Evolutionary conservation across 2,329 filamentous ascomycete species (phyloP), one percentile per base, ranked within the genome.

Genomic region (Fonsecaea pugnacius): DNA sequence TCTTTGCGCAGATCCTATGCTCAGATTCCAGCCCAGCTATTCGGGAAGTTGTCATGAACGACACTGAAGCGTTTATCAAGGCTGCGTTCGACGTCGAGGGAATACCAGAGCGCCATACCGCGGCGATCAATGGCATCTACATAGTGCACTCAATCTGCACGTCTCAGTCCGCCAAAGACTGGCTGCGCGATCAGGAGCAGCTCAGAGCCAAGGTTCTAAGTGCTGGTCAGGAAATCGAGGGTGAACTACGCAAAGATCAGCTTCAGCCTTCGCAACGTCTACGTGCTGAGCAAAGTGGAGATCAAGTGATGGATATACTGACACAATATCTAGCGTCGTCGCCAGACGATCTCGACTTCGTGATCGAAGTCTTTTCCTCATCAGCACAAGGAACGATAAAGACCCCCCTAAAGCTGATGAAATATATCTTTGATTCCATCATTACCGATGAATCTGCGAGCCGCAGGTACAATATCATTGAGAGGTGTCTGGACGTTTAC

Each of bases 401-500:
- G 68, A 80, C 85, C 7, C 91, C 89, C 1, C 88, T 94, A 46
- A 83, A 85, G 0, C 82, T 99, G 58, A 89, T 91, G 67, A 84
- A 88, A 5, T 96, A 94, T 78, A 90, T 99, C 50, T 98, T 96
- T 78, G 82, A 86, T 12, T 83, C 90, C 66, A 90, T 99, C 73
- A 92, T 99, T 67, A 90, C 85, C 70, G 96, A 85, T 74, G 86
- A 92, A 33, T 93, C 91, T 0, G 86, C 95, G 27, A 92, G 96
- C 16, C 95, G 93, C 73, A 93, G 92, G 84, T 91, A 89, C 71
- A 86, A 87, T 4, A 84, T 96, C 1, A 85, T 98, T 48, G 85
- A 94, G 72, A 89, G 91, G 60, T 96, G 92, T 73, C 85, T 99
- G 53, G 93, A 98, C 62, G 82, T 92, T 0, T 99, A 97, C 75